A percentile compares a stretch with the other conserved stretches of the same genome.
Conservation (phyloP, 1,139 yeast genomes). For the Scheffersomyces titani region DNA sequence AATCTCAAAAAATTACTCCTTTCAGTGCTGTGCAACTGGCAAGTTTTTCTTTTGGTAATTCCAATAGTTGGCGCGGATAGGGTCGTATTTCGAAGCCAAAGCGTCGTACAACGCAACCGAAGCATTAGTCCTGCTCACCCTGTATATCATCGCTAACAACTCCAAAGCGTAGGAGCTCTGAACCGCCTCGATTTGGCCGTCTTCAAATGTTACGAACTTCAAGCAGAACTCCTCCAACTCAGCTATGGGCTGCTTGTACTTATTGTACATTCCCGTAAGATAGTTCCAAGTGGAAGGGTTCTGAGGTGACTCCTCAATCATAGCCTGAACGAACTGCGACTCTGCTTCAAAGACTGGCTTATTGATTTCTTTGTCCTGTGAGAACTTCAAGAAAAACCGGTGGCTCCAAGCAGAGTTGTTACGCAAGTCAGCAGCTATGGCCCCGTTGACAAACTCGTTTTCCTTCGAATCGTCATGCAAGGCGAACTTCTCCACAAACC, state of each 20-base stretch:
- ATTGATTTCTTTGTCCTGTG: conserved; percentile 14
- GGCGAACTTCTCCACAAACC: conserved; percentile 64
- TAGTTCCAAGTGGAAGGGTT: conserved; percentile 92
- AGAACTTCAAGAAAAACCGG: conserved; percentile 60
- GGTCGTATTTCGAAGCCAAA: conserved; percentile 57
- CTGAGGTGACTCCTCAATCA: conserved; percentile 67
- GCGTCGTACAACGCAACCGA: conserved; percentile 48
- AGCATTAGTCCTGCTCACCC: conserved; percentile 24
- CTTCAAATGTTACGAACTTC: conserved; percentile 43
- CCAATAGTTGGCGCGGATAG: conserved; percentile 75
- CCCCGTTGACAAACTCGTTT: conserved; percentile 48
- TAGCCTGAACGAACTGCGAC: conserved; percentile 43
- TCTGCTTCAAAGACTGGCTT: conserved; percentile 28
- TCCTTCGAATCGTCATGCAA: conserved; percentile 51
- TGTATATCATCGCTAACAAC: conserved; percentile 54
- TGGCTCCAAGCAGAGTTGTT: conserved; percentile 97
- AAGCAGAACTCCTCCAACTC: conserved; percentile 48
- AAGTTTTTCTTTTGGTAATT: conserved; percentile 20
- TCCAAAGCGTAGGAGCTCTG: conserved; percentile 71
- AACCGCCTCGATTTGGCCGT: conserved; percentile 24
- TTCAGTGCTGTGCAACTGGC: not conserved
- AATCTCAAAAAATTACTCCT: not conserved
- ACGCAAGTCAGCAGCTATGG: conserved; percentile 64
- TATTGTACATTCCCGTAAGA: conserved; percentile 58
- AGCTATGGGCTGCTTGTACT: conserved; percentile 24